These are phyloP conservation scores for Suhomyces ambrosiae DNA, from an alignment of 1,139 yeast species.

Conservation along the genomic window DNA sequence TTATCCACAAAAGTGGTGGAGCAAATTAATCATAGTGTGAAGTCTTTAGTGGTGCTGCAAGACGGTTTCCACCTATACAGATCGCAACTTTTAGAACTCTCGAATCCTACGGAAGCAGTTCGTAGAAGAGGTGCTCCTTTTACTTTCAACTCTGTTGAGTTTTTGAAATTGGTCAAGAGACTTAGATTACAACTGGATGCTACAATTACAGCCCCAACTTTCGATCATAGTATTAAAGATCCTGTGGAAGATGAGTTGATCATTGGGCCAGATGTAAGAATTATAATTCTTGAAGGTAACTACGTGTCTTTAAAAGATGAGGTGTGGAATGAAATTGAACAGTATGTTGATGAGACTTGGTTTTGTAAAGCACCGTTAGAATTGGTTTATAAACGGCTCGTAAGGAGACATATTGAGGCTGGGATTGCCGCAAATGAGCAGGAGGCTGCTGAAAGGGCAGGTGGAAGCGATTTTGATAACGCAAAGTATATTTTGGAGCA, in stretches of 20 bases:
- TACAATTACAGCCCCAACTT: constrained; percentile 60
- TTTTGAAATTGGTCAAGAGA: constrained; percentile 27
- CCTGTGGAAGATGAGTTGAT: constrained; percentile 56
- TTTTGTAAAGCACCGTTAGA: constrained; percentile 46
- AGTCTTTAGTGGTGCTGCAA: constrained; percentile 45
- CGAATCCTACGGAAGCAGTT: constrained; percentile 59
- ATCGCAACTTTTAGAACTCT: constrained; percentile 49
- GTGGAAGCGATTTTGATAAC: constrained; percentile 68
- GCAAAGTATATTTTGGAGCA: constrained; percentile 56
- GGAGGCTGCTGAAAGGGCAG: constrained; percentile 65
- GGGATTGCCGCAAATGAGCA: constrained; percentile 62
- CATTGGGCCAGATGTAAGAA: constrained; percentile 44
- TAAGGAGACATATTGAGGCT: constrained; percentile 66
- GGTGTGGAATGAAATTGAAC: constrained; percentile 51
- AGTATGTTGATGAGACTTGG: constrained; percentile 47
- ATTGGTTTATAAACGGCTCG: constrained; percentile 35
- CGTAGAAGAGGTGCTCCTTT: constrained; percentile 79
- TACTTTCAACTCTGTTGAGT: constrained; percentile 67
- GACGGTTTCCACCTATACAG: constrained; percentile 87
- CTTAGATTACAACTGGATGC: constrained; percentile 23
- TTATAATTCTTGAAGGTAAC: constrained; percentile 67
- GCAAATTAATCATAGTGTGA: constrained; percentile 17
- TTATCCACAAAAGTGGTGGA: constrained; percentile 19
- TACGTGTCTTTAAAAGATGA: constrained; percentile 54
- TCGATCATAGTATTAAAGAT: constrained; percentile 71